These are phyloP conservation scores for Coemansia sp. DNA, from an alignment of 192 early-diverging fungal genomes.

Conservation along the genomic window DNA sequence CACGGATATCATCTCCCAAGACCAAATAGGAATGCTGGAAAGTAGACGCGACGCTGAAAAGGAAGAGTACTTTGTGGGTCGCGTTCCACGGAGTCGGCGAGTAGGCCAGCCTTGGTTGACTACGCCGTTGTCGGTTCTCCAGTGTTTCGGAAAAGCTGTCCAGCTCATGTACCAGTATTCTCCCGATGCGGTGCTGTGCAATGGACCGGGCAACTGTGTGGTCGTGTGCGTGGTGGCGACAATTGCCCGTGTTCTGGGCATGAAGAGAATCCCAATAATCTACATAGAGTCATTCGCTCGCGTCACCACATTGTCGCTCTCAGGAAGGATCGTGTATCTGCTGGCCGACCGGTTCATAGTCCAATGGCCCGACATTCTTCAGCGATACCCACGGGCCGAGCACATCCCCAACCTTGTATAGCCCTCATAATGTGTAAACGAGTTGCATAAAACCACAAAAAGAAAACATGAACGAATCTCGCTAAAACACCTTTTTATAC, in stretches of 20 bases:
- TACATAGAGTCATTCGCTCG: conserved; percentile 94
- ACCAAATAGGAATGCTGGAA: conserved; percentile 58
- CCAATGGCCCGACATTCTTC: conserved; percentile 74
- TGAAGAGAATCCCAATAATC: conserved; percentile 61
- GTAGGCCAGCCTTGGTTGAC: conserved; percentile 71
- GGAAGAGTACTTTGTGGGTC: conserved; percentile 43
- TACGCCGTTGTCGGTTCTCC: conserved; percentile 55
- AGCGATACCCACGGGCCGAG: conserved; percentile 59
- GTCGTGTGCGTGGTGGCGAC: conserved; percentile 64
- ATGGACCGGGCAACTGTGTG: conserved; percentile 89
- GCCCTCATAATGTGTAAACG: not conserved
- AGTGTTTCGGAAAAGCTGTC: conserved; percentile 19
- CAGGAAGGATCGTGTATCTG: conserved; percentile 76
- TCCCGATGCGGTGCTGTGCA: conserved; percentile 75
- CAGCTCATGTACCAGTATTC: conserved; percentile 37
- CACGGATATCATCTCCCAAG: conserved; percentile 60
- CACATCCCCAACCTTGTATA: conserved; percentile 68
- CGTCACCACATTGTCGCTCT: conserved; percentile 79
- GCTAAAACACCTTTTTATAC: conserved; percentile 42
- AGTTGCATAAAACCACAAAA: conserved; percentile 5
- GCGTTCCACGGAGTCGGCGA: conserved; percentile 69
- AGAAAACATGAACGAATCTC: not conserved
- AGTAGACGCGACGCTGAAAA: conserved; percentile 1
- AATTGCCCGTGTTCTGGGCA: conserved; percentile 57
- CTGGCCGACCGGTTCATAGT: conserved; percentile 86